phyloP scores from a whole-genome alignment of 2,329 filamentous ascomycete species.

The Tolypocladium tundrense region DNA sequence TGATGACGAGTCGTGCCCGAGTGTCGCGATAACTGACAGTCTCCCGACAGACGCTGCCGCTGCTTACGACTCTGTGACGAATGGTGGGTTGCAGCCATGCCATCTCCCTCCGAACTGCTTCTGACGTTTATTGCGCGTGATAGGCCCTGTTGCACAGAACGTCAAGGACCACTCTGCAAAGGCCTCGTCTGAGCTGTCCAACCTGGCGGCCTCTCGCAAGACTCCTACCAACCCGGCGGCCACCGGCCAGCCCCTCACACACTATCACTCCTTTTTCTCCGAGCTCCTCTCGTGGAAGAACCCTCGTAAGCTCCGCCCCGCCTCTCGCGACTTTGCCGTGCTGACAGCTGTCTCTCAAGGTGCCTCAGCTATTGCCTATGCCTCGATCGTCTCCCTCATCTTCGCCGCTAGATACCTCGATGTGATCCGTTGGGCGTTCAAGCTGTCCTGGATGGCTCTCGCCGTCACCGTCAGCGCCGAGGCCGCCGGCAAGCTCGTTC shows the following conservation, averaged over 20 bases:
- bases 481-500: conserved; percentile 47
- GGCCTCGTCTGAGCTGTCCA: conserved; percentile 45
- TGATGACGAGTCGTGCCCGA: not conserved
- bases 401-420: conserved; percentile 56
- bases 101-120: conserved; percentile 1
- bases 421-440: conserved; percentile 53
- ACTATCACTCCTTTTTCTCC: conserved; percentile 63
- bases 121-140: conserved; percentile 1
- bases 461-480: conserved; percentile 52
- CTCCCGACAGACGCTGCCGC: conserved; percentile 32
- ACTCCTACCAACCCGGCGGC: conserved; percentile 43
- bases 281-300: conserved; percentile 61
- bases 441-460: conserved; percentile 54
- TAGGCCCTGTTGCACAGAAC: conserved; percentile 50
- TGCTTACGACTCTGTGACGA: conserved; percentile 36
- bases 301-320: conserved; percentile 38
- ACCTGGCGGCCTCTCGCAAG: conserved; percentile 46
- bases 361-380: conserved; percentile 56
- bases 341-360: conserved; percentile 27
- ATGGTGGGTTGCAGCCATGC: conserved; percentile 23
- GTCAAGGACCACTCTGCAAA: conserved; percentile 46
- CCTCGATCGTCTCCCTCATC: conserved; percentile 46
- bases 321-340: not conserved
- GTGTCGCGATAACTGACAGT: conserved; percentile 19
- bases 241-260: conserved; percentile 53